Conservation (phyloP, 83 land plant species). For the Diphasiastrum complanatum region DNA sequence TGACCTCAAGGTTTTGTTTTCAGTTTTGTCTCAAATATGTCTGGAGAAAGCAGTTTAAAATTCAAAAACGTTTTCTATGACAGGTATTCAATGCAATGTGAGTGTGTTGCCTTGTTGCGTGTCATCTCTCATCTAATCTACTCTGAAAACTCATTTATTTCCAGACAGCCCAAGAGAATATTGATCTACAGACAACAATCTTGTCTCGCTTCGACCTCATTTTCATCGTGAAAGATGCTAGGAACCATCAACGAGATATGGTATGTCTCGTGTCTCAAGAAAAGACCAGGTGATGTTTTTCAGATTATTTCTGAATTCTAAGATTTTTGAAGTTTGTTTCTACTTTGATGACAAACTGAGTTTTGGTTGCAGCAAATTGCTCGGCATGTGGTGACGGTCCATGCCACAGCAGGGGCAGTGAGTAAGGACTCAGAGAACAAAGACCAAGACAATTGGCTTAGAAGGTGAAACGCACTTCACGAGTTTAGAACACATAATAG, state of each 20-base stretch:
- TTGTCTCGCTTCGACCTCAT: slow-evolving; percentile 95
- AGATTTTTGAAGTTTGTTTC: neutral
- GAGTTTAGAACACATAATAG: neutral
- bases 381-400: slow-evolving; percentile 84
- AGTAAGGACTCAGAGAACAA: slow-evolving; percentile 35
- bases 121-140: too few species aligned
- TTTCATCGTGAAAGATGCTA: slow-evolving; percentile 89
- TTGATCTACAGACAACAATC: slow-evolving; percentile 96
- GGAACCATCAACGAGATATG: slow-evolving; percentile 82
- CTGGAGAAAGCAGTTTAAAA: too few species aligned
- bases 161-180: slow-evolving; percentile 98
- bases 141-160: too few species aligned
- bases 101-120: too few species aligned
- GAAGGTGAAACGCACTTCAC: slow-evolving; percentile 40
- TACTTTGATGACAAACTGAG: neutral
- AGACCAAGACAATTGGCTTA: slow-evolving; percentile 90
- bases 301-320: neutral
- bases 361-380: slow-evolving; percentile 64
- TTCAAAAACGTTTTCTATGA: too few species aligned
- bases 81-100: too few species aligned
- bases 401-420: slow-evolving; percentile 69
- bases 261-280: slow-evolving; percentile 27
- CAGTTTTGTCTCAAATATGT: too few species aligned
- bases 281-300: neutral
- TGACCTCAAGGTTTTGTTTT: slow-evolving; percentile 77